Evolutionary conservation across 23 red algal genomes (phyloP).

Genomic region (Cyanidiococcus yangmingshanensis): DNA sequence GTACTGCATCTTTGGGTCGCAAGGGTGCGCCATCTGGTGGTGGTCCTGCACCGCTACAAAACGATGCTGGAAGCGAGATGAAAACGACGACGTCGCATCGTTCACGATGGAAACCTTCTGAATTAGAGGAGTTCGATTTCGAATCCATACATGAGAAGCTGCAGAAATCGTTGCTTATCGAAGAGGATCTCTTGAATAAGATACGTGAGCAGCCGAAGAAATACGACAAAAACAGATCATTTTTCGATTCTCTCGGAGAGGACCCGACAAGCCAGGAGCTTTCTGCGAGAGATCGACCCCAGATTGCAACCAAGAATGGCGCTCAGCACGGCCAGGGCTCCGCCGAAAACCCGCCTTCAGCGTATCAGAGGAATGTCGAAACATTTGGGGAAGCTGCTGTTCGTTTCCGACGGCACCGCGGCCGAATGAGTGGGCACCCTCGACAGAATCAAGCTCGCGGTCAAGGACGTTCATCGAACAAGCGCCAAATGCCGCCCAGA

Average conservation of each 20-base stretch:
- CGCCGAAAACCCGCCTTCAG: not conserved
- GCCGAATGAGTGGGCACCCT: not conserved
- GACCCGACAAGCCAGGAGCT: not conserved
- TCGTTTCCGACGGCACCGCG: not conserved
- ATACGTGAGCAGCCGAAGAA: slow-evolving; percentile 17
- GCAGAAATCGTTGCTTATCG: slow-evolving; percentile 23
- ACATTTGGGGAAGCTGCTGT: slow-evolving; percentile 21
- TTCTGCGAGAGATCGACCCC: not conserved
- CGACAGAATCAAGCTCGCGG: not conserved
- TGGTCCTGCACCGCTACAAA: too few relatives aligned
- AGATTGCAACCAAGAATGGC: not conserved
- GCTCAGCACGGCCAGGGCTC: not conserved
- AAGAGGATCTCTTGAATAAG: slow-evolving; percentile 19
- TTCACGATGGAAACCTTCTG: too few relatives aligned
- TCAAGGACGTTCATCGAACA: not conserved
- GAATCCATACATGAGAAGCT: slow-evolving; percentile 28
- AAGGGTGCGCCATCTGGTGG: too few relatives aligned
- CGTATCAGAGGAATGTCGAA: not conserved
- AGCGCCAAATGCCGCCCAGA: not conserved
- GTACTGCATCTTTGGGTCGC: too few relatives aligned
- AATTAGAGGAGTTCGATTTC: slow-evolving; percentile 25
- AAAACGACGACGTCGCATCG: too few relatives aligned
- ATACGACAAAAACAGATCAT: slow-evolving; percentile 27
- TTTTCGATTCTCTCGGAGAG: slow-evolving; percentile 21
- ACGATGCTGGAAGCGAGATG: too few relatives aligned